Evolutionary conservation across 1,284 basidiomycete species (phyloP).

Genomic region (Ganoderma sinense): DNA sequence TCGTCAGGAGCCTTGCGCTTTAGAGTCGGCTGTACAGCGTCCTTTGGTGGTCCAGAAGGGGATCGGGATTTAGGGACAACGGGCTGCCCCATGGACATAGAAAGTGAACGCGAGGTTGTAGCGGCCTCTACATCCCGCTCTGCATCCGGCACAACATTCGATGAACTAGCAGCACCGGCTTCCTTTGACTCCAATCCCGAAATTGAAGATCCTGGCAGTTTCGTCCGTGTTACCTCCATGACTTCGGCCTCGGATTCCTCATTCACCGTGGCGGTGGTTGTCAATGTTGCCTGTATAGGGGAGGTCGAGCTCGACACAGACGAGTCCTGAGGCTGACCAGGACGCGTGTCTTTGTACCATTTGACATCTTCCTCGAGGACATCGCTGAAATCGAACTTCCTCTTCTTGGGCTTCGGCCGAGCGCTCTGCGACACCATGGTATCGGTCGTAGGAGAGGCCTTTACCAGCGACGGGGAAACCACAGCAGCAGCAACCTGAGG

Average conservation of each 20-base stretch:
- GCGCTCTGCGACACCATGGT: constrained; percentile 1
- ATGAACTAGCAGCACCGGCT: not conserved
- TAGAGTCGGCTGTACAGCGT: not conserved
- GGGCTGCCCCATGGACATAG: not conserved
- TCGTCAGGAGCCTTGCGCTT: constrained; percentile 13
- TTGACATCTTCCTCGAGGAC: constrained; percentile 32
- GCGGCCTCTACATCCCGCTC: not conserved
- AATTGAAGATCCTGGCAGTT: not conserved
- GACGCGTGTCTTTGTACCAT: constrained; percentile 27
- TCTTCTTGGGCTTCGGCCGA: constrained; percentile 21
- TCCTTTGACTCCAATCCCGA: not conserved
- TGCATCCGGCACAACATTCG: not conserved
- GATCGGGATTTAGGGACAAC: not conserved
- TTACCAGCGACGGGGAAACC: no score
- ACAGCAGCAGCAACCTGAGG: not conserved
- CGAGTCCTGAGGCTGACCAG: constrained; percentile 1
- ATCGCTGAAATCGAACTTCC: constrained; percentile 15
- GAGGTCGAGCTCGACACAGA: not conserved
- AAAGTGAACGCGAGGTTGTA: constrained; percentile 4
- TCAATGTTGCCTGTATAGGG: not conserved
- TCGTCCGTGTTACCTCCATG: not conserved
- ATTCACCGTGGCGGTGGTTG: not conserved
- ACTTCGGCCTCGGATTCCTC: not conserved
- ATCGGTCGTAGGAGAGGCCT: not conserved
- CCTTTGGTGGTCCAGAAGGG: not conserved